Evolutionary conservation across 1,284 basidiomycete genomes (phyloP).

Genomic region (Ceratobasidium sp.): DNA sequence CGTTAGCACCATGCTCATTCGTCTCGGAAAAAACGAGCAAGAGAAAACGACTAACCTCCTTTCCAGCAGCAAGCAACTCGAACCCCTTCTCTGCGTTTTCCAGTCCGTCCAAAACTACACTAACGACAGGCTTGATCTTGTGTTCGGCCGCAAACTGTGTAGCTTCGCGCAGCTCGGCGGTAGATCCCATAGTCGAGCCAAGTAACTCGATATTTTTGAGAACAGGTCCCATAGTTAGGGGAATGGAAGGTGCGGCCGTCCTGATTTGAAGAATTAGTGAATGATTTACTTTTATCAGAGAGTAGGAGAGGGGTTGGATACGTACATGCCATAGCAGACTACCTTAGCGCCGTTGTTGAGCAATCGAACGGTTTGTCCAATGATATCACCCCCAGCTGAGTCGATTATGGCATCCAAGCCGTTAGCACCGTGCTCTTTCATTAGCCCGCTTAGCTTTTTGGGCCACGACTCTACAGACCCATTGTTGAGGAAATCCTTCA

Average conservation of each 20-base stretch:
- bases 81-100: conserved; percentile 80
- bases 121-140: conserved; percentile 78
- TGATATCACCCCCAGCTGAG: conserved; percentile 83
- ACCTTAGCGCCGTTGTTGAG: conserved; percentile 78
- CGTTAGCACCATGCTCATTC: neutral
- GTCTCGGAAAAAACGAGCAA: neutral
- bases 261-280: conserved; percentile 58
- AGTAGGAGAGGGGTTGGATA: conserved; percentile 38
- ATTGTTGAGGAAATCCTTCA: neutral
- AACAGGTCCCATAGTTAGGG: conserved; percentile 87
- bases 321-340: conserved; percentile 82
- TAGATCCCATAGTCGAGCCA: conserved; percentile 91
- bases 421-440: conserved; percentile 61
- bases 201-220: conserved; percentile 77
- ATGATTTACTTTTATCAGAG: neutral
- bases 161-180: conserved; percentile 77
- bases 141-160: conserved; percentile 80
- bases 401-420: conserved; percentile 82
- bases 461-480: conserved; percentile 74
- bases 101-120: conserved; percentile 78
- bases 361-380: conserved; percentile 67
- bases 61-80: conserved; percentile 69
- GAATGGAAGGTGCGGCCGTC: conserved; percentile 74
- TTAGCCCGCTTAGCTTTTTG: conserved; percentile 64
- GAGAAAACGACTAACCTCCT: conserved; percentile 9